These are phyloP conservation scores for Pleurotus citrinopileatus DNA, from an alignment of 768 basidiomycete genomes.

Conservation along the genomic window DNA sequence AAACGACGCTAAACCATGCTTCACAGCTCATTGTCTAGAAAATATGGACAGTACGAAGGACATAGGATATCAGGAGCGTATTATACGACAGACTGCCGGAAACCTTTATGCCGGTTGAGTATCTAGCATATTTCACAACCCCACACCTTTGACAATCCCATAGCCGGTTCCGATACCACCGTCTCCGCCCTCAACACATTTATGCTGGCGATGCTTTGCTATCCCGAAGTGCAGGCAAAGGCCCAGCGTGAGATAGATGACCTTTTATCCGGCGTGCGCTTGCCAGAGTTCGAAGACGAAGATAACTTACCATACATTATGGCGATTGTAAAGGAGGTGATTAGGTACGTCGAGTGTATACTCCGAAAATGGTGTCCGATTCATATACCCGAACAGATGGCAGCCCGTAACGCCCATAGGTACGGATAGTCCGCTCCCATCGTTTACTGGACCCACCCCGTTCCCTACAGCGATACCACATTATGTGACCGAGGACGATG, in stretches of 20 bases:
- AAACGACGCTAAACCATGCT: constrained; percentile 5
- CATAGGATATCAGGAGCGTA: constrained; percentile 3
- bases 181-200: constrained; percentile 19
- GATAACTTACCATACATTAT: constrained; percentile 18
- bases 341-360: constrained; percentile 11
- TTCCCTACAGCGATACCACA: constrained; percentile 28
- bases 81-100: constrained; percentile 36
- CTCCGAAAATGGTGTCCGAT: background rate
- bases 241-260: constrained; percentile 25
- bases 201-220: constrained; percentile 21
- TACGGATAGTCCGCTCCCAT: background rate
- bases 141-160: background rate
- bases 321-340: constrained; percentile 20
- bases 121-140: background rate
- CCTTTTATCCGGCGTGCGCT: constrained; percentile 18
- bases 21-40: constrained; percentile 4
- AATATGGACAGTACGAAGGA: background rate
- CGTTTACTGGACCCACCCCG: background rate
- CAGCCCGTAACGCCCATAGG: constrained; percentile 5
- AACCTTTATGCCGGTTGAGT: constrained; percentile 29
- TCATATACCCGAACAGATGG: background rate
- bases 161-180: constrained; percentile 15
- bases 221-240: constrained; percentile 19
- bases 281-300: constrained; percentile 21
- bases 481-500: constrained; percentile 34